phyloP scores from a whole-genome alignment of 805 yeast genomes.

The Pichia paraexigua region DNA sequence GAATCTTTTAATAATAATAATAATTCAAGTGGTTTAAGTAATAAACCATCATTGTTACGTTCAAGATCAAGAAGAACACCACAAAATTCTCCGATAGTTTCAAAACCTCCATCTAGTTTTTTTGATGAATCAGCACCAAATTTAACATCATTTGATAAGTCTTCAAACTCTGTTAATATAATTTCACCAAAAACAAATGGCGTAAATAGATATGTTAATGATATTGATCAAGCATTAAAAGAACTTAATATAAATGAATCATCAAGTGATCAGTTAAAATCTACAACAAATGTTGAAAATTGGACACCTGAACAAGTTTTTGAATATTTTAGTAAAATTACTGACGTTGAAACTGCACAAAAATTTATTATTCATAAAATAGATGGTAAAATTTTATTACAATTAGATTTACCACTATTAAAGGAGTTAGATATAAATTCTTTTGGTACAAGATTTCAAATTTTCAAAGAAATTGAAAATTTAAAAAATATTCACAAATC shows the following conservation, averaged over 20 bases:
- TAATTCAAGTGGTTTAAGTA: constrained; percentile 5
- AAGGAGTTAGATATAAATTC: constrained; percentile 89
- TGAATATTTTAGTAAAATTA: constrained; percentile 59
- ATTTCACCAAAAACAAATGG: background rate
- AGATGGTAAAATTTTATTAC: constrained; percentile 77
- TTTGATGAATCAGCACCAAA: background rate
- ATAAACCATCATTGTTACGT: constrained; percentile 37
- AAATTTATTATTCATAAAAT: constrained; percentile 83
- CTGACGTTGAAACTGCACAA: constrained; percentile 65
- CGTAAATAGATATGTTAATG: constrained; percentile 44
- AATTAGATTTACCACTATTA: constrained; percentile 75
- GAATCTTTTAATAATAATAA: background rate
- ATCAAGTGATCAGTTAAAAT: constrained; percentile 21
- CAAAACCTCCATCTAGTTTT: constrained; percentile 9
- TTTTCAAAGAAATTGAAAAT: constrained; percentile 80
- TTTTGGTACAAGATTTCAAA: constrained; percentile 92
- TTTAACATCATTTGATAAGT: background rate
- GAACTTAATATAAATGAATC: constrained; percentile 38
- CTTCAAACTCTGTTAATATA: background rate
- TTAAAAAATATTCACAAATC: constrained; percentile 31
- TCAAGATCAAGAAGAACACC: constrained; percentile 52
- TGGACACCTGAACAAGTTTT: constrained; percentile 91
- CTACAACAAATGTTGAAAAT: constrained; percentile 40
- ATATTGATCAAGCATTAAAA: constrained; percentile 64
- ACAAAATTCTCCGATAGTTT: constrained; percentile 20